These are phyloP conservation scores for Lepidium campestre DNA, from an alignment of 441 rosid species.

Conservation along the genomic window DNA sequence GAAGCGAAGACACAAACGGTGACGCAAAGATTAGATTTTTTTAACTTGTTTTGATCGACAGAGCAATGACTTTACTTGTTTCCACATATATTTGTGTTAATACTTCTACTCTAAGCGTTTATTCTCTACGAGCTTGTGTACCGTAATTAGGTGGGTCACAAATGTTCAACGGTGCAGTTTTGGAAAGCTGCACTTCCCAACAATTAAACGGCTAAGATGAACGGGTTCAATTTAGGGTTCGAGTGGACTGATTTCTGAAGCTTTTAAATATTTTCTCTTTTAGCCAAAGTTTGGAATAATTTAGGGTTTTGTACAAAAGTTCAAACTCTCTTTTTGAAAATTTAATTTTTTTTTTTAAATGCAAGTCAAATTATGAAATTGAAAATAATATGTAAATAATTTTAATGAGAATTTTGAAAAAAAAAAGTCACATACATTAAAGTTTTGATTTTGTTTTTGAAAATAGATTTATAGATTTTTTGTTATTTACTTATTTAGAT, in stretches of 20 bases:
- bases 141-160: background rate
- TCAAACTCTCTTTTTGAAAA: too few species aligned
- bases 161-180: background rate
- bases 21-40: constrained; percentile 18
- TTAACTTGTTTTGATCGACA: constrained; percentile 13
- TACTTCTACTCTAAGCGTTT: background rate
- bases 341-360: too few species aligned
- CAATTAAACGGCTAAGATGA: constrained; percentile 7
- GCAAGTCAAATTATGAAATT: too few species aligned
- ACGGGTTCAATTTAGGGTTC: constrained; percentile 8
- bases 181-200: background rate
- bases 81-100: constrained; percentile 19
- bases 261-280: background rate
- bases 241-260: background rate
- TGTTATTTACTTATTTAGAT: background rate
- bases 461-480: too few species aligned
- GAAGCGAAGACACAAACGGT: constrained; percentile 17
- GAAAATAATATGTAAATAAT: too few species aligned
- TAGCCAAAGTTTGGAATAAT: background rate
- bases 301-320: too few species aligned
- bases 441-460: too few species aligned
- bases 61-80: background rate
- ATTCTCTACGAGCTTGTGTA: constrained; percentile 7
- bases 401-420: too few species aligned
- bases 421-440: too few species aligned